phyloP scores from a whole-genome alignment of 257 asterid species.

The Solanum chilense region DNA sequence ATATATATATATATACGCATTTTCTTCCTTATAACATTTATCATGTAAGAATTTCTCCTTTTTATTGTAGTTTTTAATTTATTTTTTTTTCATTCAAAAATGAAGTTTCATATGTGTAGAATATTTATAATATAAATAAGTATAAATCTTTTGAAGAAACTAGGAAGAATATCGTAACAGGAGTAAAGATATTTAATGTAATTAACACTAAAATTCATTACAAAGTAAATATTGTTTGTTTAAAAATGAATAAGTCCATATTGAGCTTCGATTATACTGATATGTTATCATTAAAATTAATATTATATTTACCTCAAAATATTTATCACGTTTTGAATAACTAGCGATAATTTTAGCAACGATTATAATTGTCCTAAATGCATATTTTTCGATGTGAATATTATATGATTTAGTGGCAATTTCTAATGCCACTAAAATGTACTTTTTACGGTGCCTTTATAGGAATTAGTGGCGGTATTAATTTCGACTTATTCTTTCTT shows the following conservation, averaged over 20 bases:
- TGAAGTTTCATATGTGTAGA: background rate
- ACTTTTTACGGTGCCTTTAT: too few relatives aligned
- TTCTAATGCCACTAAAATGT: too few relatives aligned
- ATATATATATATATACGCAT: background rate
- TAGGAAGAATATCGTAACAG: background rate
- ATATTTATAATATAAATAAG: background rate
- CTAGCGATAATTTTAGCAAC: too few relatives aligned
- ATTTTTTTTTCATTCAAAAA: too few relatives aligned
- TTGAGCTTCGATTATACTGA: background rate
- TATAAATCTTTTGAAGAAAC: background rate
- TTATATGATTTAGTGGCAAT: too few relatives aligned
- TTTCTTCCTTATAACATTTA: too few relatives aligned
- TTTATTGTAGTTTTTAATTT: background rate
- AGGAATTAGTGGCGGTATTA: too few relatives aligned
- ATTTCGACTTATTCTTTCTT: too few relatives aligned
- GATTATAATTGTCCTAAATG: too few relatives aligned
- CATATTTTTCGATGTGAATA: too few relatives aligned
- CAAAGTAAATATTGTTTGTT: background rate
- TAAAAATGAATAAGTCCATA: background rate
- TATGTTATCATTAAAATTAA: background rate
- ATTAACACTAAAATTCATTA: background rate
- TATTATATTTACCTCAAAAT: background rate
- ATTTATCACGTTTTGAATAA: background rate
- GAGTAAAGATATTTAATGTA: background rate
- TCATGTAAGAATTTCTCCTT: background rate